Evolutionary conservation across 2,329 filamentous ascomycete species (phyloP).

Genomic region (Fusarium mexicanum): DNA sequence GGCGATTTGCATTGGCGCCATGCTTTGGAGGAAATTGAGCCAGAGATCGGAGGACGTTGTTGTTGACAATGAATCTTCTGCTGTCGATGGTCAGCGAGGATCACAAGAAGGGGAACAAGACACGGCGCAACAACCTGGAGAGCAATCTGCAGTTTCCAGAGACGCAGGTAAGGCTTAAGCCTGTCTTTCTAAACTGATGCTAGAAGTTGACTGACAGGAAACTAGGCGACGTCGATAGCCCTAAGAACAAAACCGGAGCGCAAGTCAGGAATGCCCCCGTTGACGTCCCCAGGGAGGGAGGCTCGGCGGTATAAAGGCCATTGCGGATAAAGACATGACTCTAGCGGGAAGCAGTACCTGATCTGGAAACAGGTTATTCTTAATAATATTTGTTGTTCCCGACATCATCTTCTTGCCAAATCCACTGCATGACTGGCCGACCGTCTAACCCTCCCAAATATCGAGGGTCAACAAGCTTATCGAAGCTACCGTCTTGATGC

Average conservation of each 20-base stretch:
- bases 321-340: rapidly evolving
- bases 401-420: rapidly evolving
- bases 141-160: neutral
- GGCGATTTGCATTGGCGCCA: neutral
- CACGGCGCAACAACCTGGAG: rapidly evolving
- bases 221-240: neutral
- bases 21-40: neutral
- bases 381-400: neutral
- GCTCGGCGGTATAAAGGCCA: neutral
- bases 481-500: neutral
- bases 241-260: neutral
- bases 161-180: neutral
- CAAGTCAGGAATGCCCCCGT: neutral
- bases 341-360: too few species aligned
- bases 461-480: neutral
- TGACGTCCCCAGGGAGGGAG: neutral
- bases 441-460: rapidly evolving
- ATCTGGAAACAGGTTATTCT: neutral
- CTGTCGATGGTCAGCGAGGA: neutral
- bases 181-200: rapidly evolving
- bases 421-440: neutral
- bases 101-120: neutral
- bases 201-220: too few species aligned
- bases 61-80: neutral
- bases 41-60: neutral